Evolutionary conservation across 2,329 filamentous ascomycete genomes (phyloP).

Genomic region (Cladobotryum protrusum): DNA sequence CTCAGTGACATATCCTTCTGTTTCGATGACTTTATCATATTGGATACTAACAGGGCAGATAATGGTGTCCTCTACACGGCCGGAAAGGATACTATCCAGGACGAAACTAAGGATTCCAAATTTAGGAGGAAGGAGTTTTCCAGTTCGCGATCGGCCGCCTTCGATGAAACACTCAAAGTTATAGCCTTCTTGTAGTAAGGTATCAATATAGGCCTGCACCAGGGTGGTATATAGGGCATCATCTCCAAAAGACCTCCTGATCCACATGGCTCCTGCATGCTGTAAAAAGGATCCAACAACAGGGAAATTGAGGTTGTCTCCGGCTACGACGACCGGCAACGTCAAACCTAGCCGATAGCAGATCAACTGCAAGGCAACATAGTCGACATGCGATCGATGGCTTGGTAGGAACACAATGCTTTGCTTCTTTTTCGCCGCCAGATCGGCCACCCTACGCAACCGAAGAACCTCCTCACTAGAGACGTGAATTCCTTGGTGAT

Average conservation of each 20-base stretch:
- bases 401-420: conserved; percentile 94
- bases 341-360: conserved; percentile 89
- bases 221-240: conserved; percentile 84
- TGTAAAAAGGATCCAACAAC: conserved; percentile 85
- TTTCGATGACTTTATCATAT: conserved; percentile 98
- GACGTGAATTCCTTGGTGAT: conserved; percentile 95
- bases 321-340: conserved; percentile 85
- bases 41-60: conserved; percentile 96
- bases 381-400: conserved; percentile 92
- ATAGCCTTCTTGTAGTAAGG: conserved; percentile 79
- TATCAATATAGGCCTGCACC: conserved; percentile 96
- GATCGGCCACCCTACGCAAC: conserved; percentile 72
- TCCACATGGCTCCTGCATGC: conserved; percentile 96
- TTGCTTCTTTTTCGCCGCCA: conserved; percentile 80
- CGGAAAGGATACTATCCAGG: conserved; percentile 81
- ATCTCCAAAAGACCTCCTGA: conserved; percentile 84
- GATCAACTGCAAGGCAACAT: conserved; percentile 89
- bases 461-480: conserved; percentile 88
- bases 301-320: conserved; percentile 94
- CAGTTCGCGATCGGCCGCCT: conserved; percentile 84
- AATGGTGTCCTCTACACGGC: conserved; percentile 81
- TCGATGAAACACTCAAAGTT: conserved; percentile 99
- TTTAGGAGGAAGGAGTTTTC: conserved; percentile 88
- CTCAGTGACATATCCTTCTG: conserved; percentile 92
- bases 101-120: conserved; percentile 93